phyloP scores from a whole-genome alignment of 106 monocot genomes.

The Cymbidium sinense region DNA sequence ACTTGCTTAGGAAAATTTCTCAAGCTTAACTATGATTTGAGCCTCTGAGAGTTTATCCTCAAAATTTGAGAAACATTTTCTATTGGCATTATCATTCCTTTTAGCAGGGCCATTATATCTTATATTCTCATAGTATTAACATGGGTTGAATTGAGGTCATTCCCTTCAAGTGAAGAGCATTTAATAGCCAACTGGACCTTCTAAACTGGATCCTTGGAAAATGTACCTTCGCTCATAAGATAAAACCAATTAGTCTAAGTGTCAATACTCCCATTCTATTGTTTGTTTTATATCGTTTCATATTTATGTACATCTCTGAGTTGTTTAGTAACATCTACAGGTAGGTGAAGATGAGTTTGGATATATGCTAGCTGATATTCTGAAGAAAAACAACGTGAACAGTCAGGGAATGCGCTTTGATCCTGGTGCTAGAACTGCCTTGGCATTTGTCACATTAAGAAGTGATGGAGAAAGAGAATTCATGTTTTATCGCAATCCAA shows the following conservation, averaged over 20 bases:
- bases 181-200: not conserved
- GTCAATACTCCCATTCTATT: not conserved
- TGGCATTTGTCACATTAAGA: conserved; percentile 92
- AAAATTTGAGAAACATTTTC: no score
- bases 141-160: not conserved
- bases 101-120: not conserved
- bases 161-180: not conserved
- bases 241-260: not conserved
- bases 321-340: conserved; percentile 24
- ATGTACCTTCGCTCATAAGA: not conserved
- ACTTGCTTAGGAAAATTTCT: no score
- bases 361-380: conserved; percentile 81
- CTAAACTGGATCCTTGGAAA: not conserved
- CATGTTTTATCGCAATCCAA: conserved; percentile 99
- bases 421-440: conserved; percentile 84
- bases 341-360: conserved; percentile 99
- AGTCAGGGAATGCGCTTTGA: conserved; percentile 85
- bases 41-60: no score
- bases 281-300: not conserved
- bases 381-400: conserved; percentile 92
- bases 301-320: not conserved
- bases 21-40: no score
- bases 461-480: conserved; percentile 92
- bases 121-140: not conserved
- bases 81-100: not conserved